phyloP scores from a whole-genome alignment of 768 basidiomycete genomes.

The Tulasnella sp. region DNA sequence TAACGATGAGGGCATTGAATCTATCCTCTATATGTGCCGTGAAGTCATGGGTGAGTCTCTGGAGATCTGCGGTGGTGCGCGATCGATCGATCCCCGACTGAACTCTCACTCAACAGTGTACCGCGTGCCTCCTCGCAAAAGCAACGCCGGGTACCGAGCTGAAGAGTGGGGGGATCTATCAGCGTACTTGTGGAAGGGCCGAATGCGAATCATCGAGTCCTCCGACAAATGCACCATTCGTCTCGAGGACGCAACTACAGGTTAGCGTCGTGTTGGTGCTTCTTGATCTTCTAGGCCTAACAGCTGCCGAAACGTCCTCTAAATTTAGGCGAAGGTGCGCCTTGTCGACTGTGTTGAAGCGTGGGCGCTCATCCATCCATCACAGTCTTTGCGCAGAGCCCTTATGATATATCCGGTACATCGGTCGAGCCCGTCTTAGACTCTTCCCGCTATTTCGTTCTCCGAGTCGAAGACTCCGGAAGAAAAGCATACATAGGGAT shows the following conservation, averaged over 20 bases:
- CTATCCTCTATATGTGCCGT: slow-evolving; percentile 81
- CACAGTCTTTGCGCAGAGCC: slow-evolving; percentile 82
- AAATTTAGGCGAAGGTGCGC: slow-evolving; percentile 62
- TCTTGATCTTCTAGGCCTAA: not conserved
- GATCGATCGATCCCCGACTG: not conserved
- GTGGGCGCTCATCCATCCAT: not conserved
- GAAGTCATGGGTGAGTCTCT: slow-evolving; percentile 73
- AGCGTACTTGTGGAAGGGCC: slow-evolving; percentile 84
- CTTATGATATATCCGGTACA: slow-evolving; percentile 72
- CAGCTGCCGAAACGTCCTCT: not conserved
- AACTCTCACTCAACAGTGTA: slow-evolving; percentile 56
- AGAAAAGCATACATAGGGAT: slow-evolving; percentile 90
- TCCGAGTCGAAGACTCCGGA: slow-evolving; percentile 83
- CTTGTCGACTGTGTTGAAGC: slow-evolving; percentile 18
- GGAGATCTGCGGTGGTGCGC: not conserved
- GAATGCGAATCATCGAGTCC: slow-evolving; percentile 79
- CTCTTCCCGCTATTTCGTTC: slow-evolving; percentile 91
- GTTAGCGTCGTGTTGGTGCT: slow-evolving; percentile 43
- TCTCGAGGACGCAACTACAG: slow-evolving; percentile 76
- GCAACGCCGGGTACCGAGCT: slow-evolving; percentile 85
- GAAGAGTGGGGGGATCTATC: slow-evolving; percentile 88
- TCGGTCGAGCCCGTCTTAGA: slow-evolving; percentile 94
- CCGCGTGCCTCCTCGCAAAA: slow-evolving; percentile 82
- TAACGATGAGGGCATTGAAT: slow-evolving; percentile 70
- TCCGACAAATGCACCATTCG: slow-evolving; percentile 61